Evolutionary conservation across 129 eudicot species (phyloP), one percentile per base, ranked within the genome.

Genomic region (Pittosporum tobira): DNA sequence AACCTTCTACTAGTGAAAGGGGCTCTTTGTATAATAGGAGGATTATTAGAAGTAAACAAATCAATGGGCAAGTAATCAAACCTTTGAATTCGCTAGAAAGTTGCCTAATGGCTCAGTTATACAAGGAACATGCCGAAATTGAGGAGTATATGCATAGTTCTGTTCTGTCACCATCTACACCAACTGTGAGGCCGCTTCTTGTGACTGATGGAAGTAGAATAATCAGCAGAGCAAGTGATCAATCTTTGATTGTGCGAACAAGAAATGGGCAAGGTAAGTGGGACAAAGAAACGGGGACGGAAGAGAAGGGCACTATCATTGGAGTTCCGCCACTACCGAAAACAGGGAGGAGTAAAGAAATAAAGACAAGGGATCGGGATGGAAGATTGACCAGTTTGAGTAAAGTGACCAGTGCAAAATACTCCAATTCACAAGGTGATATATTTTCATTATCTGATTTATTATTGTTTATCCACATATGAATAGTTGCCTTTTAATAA

Each of bases 41-140:
- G 62, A 26, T 20, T 46, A 47, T 81, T 69, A 80, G 85, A 68
- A 64, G 83, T 71, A 67, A 68, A 71, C 27, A 53, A 69, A 36
- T 24, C 27, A 68, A 48, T 14, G 51, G 64, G 45, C 64, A 65
- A 46, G 50, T 59, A 9, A 7, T 80, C 47, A 83, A 72, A 64
- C 99, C 85, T 28, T 55, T 66, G 56, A 86, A 51, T 61, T 87
- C 96, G 20, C 77, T 83, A 49, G 88, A 91, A 59, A 83, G 90
- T 57, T 83, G 96, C 65, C 72, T 87, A 22, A 74, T 83, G 88
- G 94, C 96, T 76, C 94, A 88, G 72, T 70, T 88, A 59, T 81
- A 75, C 61, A 68, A 57, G 56, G 88, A 78, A 30, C 79, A 75
- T 54, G 78, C 62, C 48, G 81, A 78, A 62, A 53, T 65, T 75